Conservation (phyloP, 2,329 filamentous ascomycete species). For the Penicillium brasilianum region DNA sequence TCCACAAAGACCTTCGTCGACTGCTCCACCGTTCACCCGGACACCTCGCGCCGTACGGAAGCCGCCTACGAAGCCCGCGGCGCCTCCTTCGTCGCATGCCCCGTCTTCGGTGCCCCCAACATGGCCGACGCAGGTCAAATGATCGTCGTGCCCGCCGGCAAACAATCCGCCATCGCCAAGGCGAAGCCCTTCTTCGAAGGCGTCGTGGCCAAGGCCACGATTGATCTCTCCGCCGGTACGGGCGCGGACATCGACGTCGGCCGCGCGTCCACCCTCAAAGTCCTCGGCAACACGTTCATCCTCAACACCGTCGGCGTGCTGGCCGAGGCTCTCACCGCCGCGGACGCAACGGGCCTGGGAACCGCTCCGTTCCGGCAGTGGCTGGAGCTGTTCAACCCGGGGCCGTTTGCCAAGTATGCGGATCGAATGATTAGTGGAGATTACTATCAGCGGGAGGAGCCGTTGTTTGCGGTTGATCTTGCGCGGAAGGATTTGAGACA, state of each 20-base stretch:
- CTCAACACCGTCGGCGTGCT: slow-evolving; percentile 81
- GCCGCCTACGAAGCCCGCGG: slow-evolving; percentile 62
- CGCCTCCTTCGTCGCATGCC: slow-evolving; percentile 75
- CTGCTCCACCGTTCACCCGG: slow-evolving; percentile 85
- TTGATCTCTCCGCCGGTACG: slow-evolving; percentile 25
- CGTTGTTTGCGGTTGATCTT: slow-evolving; percentile 81
- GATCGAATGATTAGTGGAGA: slow-evolving; percentile 75
- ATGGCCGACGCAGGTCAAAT: slow-evolving; percentile 68
- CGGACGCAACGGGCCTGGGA: slow-evolving; percentile 80
- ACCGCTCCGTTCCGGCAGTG: slow-evolving; percentile 71
- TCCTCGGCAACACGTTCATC: slow-evolving; percentile 86
- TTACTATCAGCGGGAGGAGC: slow-evolving; percentile 75
- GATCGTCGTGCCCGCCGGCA: slow-evolving; percentile 74
- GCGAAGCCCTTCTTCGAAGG: slow-evolving; percentile 73
- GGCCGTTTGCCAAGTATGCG: slow-evolving; percentile 75
- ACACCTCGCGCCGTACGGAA: slow-evolving; percentile 72
- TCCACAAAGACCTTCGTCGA: slow-evolving; percentile 81
- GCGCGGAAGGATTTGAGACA: slow-evolving; percentile 83
- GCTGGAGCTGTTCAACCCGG: slow-evolving; percentile 74
- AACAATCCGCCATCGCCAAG: slow-evolving; percentile 62
- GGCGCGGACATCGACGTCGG: slow-evolving; percentile 72
- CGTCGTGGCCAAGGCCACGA: slow-evolving; percentile 61
- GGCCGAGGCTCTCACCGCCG: slow-evolving; percentile 76
- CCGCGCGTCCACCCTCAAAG: slow-evolving; percentile 73
- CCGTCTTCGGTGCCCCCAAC: slow-evolving; percentile 53